phyloP scores from a whole-genome alignment of 2,329 filamentous ascomycete species.

The Dichotomopilus funicola region DNA sequence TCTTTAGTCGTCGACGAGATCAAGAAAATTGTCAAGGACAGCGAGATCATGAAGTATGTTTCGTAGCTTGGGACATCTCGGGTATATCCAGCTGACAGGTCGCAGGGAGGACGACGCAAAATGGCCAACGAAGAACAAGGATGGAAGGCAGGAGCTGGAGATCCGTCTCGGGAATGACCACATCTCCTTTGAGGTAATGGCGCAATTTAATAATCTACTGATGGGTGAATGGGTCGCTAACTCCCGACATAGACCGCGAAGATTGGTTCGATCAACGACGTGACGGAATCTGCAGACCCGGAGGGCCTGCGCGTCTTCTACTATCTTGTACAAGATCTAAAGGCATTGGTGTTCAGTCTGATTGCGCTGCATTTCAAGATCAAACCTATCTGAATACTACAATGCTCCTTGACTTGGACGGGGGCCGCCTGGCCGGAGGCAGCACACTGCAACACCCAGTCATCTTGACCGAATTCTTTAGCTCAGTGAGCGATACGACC shows the following conservation, averaged over 20 bases:
- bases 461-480: too few species aligned
- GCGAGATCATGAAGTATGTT: slow-evolving; percentile 92
- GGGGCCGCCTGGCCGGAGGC: too few species aligned
- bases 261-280: slow-evolving; percentile 93
- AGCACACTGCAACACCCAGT: too few species aligned
- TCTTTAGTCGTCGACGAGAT: slow-evolving; percentile 86
- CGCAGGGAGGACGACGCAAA: slow-evolving; percentile 91
- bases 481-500: too few species aligned
- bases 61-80: neutral
- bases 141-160: slow-evolving; percentile 92
- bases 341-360: slow-evolving; percentile 91
- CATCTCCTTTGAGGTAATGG: slow-evolving; percentile 84
- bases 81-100: slow-evolving; percentile 23
- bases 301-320: slow-evolving; percentile 97
- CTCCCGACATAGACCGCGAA: slow-evolving; percentile 70
- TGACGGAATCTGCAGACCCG: slow-evolving; percentile 91
- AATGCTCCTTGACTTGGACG: too few species aligned
- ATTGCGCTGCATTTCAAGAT: slow-evolving; percentile 98
- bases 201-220: neutral
- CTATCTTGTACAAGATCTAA: slow-evolving; percentile 95
- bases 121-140: slow-evolving; percentile 99
- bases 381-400: slow-evolving; percentile 56
- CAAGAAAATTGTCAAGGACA: slow-evolving; percentile 93
- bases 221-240: slow-evolving; percentile 12
- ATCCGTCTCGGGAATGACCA: slow-evolving; percentile 91